Conservation (phyloP, 2,329 filamentous ascomycete genomes). For the Aspergillus amoenus region DNA sequence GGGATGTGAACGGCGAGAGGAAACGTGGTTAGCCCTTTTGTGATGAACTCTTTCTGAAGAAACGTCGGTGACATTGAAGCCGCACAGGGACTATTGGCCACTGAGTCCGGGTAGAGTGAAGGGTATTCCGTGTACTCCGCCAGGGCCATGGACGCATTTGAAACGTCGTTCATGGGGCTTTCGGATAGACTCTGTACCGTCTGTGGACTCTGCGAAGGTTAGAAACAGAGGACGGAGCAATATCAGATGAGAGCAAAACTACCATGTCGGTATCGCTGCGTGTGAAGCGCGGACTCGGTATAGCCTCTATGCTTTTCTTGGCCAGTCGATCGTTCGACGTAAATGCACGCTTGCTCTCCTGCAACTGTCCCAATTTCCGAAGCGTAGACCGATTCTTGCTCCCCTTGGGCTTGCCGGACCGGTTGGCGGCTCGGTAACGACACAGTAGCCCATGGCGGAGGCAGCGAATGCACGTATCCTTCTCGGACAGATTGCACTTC, state of each 20-base stretch:
- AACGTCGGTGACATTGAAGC: constrained; percentile 33
- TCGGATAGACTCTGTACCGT: constrained; percentile 22
- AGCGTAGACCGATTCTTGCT: constrained; percentile 41
- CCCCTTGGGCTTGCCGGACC: constrained; percentile 41
- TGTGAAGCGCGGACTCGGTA: constrained; percentile 4
- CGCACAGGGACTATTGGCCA: constrained; percentile 20
- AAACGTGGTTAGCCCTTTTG: constrained; percentile 26
- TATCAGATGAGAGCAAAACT: not conserved
- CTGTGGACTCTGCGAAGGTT: not conserved
- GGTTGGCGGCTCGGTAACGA: constrained; percentile 39
- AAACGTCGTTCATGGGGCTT: constrained; percentile 23
- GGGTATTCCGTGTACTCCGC: constrained; percentile 13
- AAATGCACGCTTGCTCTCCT: constrained; percentile 28
- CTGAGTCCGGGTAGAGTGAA: constrained; percentile 10
- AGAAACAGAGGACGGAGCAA: not conserved
- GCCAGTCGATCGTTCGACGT: constrained; percentile 1
- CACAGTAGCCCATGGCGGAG: constrained; percentile 38
- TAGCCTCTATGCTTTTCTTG: constrained; percentile 1
- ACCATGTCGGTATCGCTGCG: constrained; percentile 6
- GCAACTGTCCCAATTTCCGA: constrained; percentile 36
- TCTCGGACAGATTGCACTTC: constrained; percentile 39
- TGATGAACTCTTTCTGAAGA: constrained; percentile 28
- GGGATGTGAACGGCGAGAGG: constrained; percentile 29
- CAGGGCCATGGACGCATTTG: constrained; percentile 11
- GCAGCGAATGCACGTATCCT: constrained; percentile 38